phyloP scores from a whole-genome alignment of 768 basidiomycete species.

The Cystofilobasidium bisporidii region DNA sequence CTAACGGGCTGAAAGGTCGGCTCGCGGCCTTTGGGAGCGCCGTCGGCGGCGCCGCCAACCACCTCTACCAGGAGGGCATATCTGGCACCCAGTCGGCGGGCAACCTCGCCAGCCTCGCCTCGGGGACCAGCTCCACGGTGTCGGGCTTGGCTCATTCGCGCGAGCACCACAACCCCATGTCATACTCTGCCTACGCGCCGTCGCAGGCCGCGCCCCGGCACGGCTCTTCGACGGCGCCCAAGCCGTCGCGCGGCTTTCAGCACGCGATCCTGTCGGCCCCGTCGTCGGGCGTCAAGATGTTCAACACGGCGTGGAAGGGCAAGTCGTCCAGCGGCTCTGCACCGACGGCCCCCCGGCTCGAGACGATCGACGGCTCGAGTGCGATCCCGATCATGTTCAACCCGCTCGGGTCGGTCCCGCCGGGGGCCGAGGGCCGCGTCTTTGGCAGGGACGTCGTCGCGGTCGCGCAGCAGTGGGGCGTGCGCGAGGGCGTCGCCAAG shows the following conservation, averaged over 20 bases:
- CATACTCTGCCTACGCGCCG: constrained; percentile 5
- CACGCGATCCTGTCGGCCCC: constrained; percentile 20
- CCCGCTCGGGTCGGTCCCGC: neutral
- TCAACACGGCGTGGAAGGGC: constrained; percentile 24
- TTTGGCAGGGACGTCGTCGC: constrained; percentile 55
- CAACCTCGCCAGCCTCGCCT: neutral
- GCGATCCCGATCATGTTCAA: neutral
- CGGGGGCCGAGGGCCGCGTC: constrained; percentile 46
- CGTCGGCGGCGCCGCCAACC: constrained; percentile 16
- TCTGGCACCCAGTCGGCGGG: neutral
- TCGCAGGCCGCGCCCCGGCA: neutral
- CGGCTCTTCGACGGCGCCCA: neutral
- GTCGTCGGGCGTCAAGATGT: constrained; percentile 13
- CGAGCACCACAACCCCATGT: neutral
- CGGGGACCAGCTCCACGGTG: neutral
- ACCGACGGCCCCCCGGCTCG: neutral
- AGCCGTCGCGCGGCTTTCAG: constrained; percentile 5
- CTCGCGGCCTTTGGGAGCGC: constrained; percentile 18
- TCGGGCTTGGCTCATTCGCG: neutral
- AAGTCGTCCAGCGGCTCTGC: neutral
- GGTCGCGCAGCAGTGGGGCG: constrained; percentile 53
- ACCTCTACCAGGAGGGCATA: constrained; percentile 10
- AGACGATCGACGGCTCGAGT: neutral
- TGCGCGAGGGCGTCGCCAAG: constrained; percentile 35
- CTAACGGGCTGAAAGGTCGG: constrained; percentile 13